phyloP scores from a whole-genome alignment of 2,329 filamentous ascomycete species.

The Raffaelea albimanens region DNA sequence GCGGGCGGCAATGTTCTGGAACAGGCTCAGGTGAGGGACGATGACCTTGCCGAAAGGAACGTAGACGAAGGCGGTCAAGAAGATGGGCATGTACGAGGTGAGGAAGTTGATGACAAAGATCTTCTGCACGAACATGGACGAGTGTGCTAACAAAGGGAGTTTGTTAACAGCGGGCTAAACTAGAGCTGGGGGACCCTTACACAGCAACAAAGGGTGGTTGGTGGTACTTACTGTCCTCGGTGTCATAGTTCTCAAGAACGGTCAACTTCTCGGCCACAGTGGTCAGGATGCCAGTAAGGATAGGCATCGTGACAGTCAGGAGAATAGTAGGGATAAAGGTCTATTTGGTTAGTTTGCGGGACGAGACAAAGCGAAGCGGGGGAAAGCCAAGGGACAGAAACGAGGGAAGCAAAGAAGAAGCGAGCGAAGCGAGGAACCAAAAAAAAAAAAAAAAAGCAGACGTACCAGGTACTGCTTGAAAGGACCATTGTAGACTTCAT shows the following conservation, averaged over 20 bases:
- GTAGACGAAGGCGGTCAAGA: constrained; percentile 71
- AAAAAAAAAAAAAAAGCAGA: neutral
- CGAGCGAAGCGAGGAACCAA: neutral
- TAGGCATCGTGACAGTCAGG: constrained; percentile 71
- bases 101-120: constrained; percentile 85
- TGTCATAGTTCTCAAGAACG: constrained; percentile 86
- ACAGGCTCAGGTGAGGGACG: constrained; percentile 77
- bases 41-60: constrained; percentile 76
- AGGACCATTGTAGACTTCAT: constrained; percentile 83
- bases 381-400: no score
- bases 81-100: constrained; percentile 66
- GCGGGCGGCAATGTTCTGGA: constrained; percentile 57
- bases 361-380: no score
- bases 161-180: no score
- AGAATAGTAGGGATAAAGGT: constrained; percentile 83
- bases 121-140: constrained; percentile 80
- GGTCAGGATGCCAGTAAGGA: constrained; percentile 67
- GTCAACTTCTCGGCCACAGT: constrained; percentile 68
- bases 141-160: constrained; percentile 52
- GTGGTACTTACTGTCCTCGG: constrained; percentile 63
- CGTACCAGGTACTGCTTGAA: constrained; percentile 75
- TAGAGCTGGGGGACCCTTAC: no score
- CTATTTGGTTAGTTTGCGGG: constrained; percentile 29
- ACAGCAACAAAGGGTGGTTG: no score
- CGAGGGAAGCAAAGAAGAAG: neutral